Base-by-base conservation (phyloP, 495 filamentous ascomycete species). In the Beverwykella pulmonaria region DNA sequence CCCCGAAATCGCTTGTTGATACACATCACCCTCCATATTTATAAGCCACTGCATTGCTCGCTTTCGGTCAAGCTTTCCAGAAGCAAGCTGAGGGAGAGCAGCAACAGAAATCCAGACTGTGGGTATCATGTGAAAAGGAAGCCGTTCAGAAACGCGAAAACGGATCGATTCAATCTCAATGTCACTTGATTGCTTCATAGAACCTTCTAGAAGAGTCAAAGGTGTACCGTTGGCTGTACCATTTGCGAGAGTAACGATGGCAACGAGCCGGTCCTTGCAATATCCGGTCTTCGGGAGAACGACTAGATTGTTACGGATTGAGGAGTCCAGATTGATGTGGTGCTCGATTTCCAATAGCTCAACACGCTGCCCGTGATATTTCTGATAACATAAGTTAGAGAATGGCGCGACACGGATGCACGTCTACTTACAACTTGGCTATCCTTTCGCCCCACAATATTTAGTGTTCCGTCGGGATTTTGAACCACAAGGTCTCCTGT, bases 331-430 rank as follows among this genome's bases (percentile, higher is more conserved):
- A 39, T 64, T 68, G 32, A 73, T 41, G 41, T 73, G 68, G 48
- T 71, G 65, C 34, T 73, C 68, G 49, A 73, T 71, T 32, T 73
- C 72, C 1, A 61, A 62, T 15, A 72, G 63, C 47, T 72, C 72
- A 12, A 74, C 56, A n/a, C 72, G 69, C 44, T 74, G 72, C 2
- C 72, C 69, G 25, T 72, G 65, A 46, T 66, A 59, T 63, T 72
- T 74, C 65, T 65, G 19, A 19, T 29, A 36, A 1, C 6, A 12
- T 27, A 1, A 47, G 47, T 48, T 23, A 36, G 32, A 3, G 19
- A 48, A 1, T 14, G n/a, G 17, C 36, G 2, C 29, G 2, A 19
- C 14, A 6, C 6, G 26, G 5, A 4, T 23, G n/a, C 12, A 4
- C 22, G n/a, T 10, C 20, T 50, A 59, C 65, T 29, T 44, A 63